These are phyloP conservation scores for Tuber brumale DNA, from an alignment of 495 filamentous ascomycete species.

Conservation along the genomic window DNA sequence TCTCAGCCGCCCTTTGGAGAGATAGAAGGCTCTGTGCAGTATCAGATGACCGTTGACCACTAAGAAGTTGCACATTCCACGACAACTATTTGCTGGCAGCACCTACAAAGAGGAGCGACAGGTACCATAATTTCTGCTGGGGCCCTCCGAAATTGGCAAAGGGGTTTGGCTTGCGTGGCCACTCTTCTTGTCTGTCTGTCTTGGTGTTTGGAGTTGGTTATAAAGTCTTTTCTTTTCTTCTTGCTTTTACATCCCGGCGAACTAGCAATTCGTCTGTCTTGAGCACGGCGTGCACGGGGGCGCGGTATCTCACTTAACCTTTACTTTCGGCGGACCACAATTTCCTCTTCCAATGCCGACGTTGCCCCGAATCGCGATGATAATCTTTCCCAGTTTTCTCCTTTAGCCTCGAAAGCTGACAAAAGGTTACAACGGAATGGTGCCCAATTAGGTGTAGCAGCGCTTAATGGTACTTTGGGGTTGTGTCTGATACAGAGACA, in stretches of 20 bases:
- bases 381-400: not conserved
- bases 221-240: not conserved
- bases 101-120: not conserved
- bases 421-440: not conserved
- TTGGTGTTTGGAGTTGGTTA: not conserved
- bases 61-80: not conserved
- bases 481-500: not conserved
- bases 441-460: not conserved
- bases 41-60: not conserved
- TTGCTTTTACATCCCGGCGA: not conserved
- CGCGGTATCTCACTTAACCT: not conserved
- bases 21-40: not conserved
- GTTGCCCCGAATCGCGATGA: not conserved
- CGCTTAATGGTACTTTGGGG: not conserved
- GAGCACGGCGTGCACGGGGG: not conserved
- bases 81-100: conserved; percentile 2
- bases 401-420: not conserved
- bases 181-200: not conserved
- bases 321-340: not conserved
- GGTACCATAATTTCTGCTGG: not conserved
- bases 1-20: not conserved
- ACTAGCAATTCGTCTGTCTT: not conserved
- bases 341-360: not conserved
- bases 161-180: not conserved
- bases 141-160: not conserved